Evolutionary conservation across 179 eudicot genomes (phyloP), one percentile per base, ranked within the genome.

Genomic region (Heliamphora pulchella): DNA sequence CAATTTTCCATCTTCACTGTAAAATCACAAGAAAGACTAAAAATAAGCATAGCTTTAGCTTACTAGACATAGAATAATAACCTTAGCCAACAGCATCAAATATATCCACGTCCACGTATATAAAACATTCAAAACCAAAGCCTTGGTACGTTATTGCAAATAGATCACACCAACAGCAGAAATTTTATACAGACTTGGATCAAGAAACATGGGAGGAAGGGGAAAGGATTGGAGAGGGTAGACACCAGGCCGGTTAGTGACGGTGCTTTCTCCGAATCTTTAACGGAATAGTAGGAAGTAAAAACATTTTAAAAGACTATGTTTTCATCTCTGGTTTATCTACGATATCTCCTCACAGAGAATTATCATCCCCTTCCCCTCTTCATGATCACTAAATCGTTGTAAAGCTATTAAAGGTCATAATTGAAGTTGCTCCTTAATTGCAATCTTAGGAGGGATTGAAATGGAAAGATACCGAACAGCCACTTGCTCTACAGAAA

Each of bases 1-100:
- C 82, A 96, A 74, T 82, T 82, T 92, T 82, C 97, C 96, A 84
- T 94, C 94, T 85, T 96, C 94, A 81, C 99, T 96, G 96, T 83
- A 87, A 87, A 77, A 75, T 67, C 71, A 80, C 77, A 81, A 80
- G 75, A 83, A 15, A 77, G 43, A 66, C 43, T 11, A 46, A 48
- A 50, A 53, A 68, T 79, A 18, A 85, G 78, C 77, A 13, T 31
- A 61, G 46, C 50, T 70, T 51, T 31, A 61, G 46, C 50, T 70
- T 51, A 62, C 41, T 3, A 44, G 20, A 74, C 41, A n/a, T n/a
- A 74, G 43, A 17, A 53, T 9, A 14, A 13, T 57, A 6, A 63
- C 18, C 74, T 65, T n/a, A 55, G 59, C 13, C 10, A 65, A 66
- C 8, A 55, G 76, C 71, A 74, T 46, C 20, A 61, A 71, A n/a